Evolutionary conservation across 352 stramenopile species (phyloP).

Genomic region (Pythium sukuiense): DNA sequence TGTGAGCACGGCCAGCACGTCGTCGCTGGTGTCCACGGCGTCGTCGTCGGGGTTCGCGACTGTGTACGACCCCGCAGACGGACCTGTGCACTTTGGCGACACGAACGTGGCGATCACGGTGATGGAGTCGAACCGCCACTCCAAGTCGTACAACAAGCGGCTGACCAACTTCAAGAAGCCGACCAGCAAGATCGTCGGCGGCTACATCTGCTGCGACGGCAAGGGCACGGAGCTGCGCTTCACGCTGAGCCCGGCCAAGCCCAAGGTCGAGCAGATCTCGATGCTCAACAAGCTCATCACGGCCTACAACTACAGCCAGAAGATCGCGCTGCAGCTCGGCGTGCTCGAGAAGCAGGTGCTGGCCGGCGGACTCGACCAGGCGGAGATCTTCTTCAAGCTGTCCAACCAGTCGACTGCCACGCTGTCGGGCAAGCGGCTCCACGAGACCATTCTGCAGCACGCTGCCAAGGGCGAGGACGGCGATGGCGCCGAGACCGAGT

Average conservation of each 20-base stretch:
- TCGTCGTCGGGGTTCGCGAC: slow-evolving; percentile 18
- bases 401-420: slow-evolving; percentile 56
- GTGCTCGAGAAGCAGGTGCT: slow-evolving; percentile 52
- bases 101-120: slow-evolving; percentile 70
- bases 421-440: slow-evolving; percentile 45
- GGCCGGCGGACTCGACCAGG: slow-evolving; percentile 37
- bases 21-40: slow-evolving; percentile 18
- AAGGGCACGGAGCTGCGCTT: slow-evolving; percentile 76
- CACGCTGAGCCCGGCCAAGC: slow-evolving; percentile 55
- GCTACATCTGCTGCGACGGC: slow-evolving; percentile 88
- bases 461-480: slow-evolving; percentile 25
- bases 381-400: slow-evolving; percentile 72
- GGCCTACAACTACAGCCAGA: slow-evolving; percentile 81
- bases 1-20: slow-evolving; percentile 13
- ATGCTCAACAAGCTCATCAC: slow-evolving; percentile 87
- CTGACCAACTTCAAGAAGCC: slow-evolving; percentile 88
- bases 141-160: slow-evolving; percentile 82
- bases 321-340: slow-evolving; percentile 71
- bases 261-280: slow-evolving; percentile 78
- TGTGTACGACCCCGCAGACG: slow-evolving; percentile 14
- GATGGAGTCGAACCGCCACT: slow-evolving; percentile 82
- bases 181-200: slow-evolving; percentile 71
- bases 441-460: slow-evolving; percentile 63
- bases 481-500: slow-evolving; percentile 50
- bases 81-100: slow-evolving; percentile 66